These are phyloP conservation scores for Candida berthetii DNA, from an alignment of 805 yeast species.

Conservation along the genomic window DNA sequence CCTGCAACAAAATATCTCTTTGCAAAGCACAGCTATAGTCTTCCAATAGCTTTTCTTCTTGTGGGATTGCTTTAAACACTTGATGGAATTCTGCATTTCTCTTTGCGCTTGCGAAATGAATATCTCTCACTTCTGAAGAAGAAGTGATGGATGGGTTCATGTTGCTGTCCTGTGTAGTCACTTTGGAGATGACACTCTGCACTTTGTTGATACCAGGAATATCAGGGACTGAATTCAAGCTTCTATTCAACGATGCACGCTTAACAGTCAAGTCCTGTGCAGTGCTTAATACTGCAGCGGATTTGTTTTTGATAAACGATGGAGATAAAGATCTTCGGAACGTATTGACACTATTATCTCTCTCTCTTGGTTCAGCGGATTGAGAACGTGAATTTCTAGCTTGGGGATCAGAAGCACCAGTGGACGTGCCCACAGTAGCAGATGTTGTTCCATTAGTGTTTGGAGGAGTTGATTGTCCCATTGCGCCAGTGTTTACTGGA, in stretches of 20 bases:
- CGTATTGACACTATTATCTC: background rate
- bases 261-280: background rate
- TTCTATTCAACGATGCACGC: background rate
- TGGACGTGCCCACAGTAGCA: background rate
- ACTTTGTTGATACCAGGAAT: background rate
- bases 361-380: too few species aligned
- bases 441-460: background rate
- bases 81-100: constrained; percentile 76
- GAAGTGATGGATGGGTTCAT: constrained; percentile 3
- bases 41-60: constrained; percentile 67
- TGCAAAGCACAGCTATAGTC: constrained; percentile 89
- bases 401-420: background rate
- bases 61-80: constrained; percentile 61
- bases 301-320: background rate
- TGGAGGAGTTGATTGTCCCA: background rate
- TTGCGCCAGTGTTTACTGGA: too few species aligned
- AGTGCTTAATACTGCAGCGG: background rate
- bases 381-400: too few species aligned
- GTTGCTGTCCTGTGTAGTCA: background rate
- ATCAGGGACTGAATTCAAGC: background rate
- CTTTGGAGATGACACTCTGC: background rate
- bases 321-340: constrained; percentile 14
- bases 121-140: constrained; percentile 10
- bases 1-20: constrained; percentile 82
- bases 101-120: constrained; percentile 43